Evolutionary conservation across 2,329 filamentous ascomycete genomes (phyloP), one percentile per base, ranked within the genome.

Genomic region (Pseudocercospora ulei): DNA sequence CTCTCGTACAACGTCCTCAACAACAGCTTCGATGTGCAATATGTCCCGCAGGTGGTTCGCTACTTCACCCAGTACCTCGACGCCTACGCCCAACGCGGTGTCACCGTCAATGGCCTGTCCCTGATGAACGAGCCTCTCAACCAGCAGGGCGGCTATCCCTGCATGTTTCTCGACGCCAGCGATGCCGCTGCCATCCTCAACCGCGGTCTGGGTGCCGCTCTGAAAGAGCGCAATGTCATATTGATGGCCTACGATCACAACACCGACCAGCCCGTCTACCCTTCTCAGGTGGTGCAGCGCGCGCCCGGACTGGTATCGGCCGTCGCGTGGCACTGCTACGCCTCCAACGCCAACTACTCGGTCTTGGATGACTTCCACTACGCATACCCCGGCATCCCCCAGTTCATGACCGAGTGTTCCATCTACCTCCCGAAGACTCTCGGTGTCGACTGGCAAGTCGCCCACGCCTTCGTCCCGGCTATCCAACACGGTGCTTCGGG

Each of bases 321-420:
- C 0, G 59, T 59, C 1, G 61, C 61, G 2, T 63, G 61, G 62
- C 62, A 64, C 46, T 64, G 61, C 43, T 64, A 64, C 30, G 42
- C 48, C 3, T 34, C 35, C 19, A 40, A 56, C 0, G 46, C 50
- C 9, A 50, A 59, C 20, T 57, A 61, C 12, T 47, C 60, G 35
- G 60, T 63, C 3, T 50, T 64, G n/a, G 56, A 50, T 7, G 46
- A 59, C 44, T 68, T 69, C 51, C 61, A 67, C 47, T 54, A 61
- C 39, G 45, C 49, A 14, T 63, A 64, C 50, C 64, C 65, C 0
- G 40, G 46, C 31, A 60, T 56, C 4, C 55, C 58, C 13, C 66
- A 70, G 47, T 67, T 66, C 56, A 68, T 69, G 66, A 69, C 67
- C 7, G 66, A 70, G 50, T 70, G 67, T 54, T 67, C 63, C 36